Percentiles rank a stretch among this genome's conserved stretches.
These are phyloP conservation scores for Salix suchowensis DNA, from an alignment of 345 rosid genomes.

Conservation along the genomic window DNA sequence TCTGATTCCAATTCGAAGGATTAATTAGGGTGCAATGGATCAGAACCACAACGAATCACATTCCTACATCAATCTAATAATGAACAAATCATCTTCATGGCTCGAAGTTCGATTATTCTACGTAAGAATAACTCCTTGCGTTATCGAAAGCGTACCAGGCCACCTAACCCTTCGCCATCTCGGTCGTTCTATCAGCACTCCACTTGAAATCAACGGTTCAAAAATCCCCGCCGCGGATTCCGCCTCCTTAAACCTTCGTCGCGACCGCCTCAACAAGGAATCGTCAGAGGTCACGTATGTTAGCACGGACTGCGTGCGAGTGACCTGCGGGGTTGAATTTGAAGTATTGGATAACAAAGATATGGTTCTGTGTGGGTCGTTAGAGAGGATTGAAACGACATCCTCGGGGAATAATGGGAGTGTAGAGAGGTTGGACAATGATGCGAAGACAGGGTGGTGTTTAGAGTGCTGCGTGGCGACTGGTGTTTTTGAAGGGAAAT, in stretches of 20 bases:
- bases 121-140: constrained; percentile 66
- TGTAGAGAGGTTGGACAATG: constrained; percentile 24
- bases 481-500: constrained; percentile 33
- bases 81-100: constrained; percentile 43
- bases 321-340: constrained; percentile 72
- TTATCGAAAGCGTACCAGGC: constrained; percentile 54
- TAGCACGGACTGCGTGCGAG: constrained; percentile 75
- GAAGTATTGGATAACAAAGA: constrained; percentile 62
- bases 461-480: constrained; percentile 71
- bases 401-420: constrained; percentile 40
- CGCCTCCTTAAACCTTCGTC: constrained; percentile 57
- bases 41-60: constrained; percentile 31
- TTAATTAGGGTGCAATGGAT: constrained; percentile 14
- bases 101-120: constrained; percentile 89
- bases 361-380: constrained; percentile 65
- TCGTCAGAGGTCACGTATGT: constrained; percentile 79
- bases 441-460: constrained; percentile 64
- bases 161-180: constrained; percentile 63
- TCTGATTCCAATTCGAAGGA: no score
- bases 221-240: constrained; percentile 58
- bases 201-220: constrained; percentile 78
- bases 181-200: constrained; percentile 65
- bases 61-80: constrained; percentile 29
- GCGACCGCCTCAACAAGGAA: constrained; percentile 68
- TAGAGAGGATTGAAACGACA: constrained; percentile 67